Conservation (phyloP, 495 filamentous ascomycete genomes). For the Daldinia grandis region DNA sequence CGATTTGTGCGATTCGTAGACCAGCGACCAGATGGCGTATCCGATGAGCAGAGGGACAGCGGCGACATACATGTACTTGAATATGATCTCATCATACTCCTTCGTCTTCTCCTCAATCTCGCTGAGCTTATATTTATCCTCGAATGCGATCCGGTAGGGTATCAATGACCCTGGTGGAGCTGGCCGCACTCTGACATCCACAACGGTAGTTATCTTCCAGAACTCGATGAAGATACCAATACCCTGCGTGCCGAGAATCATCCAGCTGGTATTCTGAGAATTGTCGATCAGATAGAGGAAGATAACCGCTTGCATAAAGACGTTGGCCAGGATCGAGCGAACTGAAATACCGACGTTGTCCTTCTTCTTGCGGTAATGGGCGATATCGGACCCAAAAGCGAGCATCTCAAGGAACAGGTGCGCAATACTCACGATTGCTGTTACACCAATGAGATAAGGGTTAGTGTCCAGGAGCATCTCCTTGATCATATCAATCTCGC, state of each 20-base stretch:
- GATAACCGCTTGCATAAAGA: conserved; percentile 96
- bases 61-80: conserved; percentile 92
- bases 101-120: conserved; percentile 97
- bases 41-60: conserved; percentile 88
- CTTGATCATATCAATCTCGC: conserved; percentile 95
- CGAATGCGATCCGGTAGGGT: conserved; percentile 86
- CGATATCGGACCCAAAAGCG: conserved; percentile 96
- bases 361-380: conserved; percentile 99
- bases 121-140: conserved; percentile 95
- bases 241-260: conserved; percentile 94
- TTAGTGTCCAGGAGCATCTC: conserved; percentile 93
- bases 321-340: conserved; percentile 94
- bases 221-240: conserved; percentile 93
- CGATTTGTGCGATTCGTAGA: conserved; percentile 96
- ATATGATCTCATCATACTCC: conserved; percentile 97
- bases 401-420: conserved; percentile 97
- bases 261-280: conserved; percentile 96
- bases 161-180: conserved; percentile 72
- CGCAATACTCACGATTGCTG: conserved; percentile 81
- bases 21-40: conserved; percentile 87
- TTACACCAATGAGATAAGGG: conserved; percentile 85
- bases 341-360: conserved; percentile 96
- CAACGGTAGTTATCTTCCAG: conserved; percentile 98
- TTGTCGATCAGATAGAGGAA: conserved; percentile 99
- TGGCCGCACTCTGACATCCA: conserved; percentile 84